phyloP scores from a whole-genome alignment of 1,284 basidiomycete species.

The Sphaerobolus stellatus region DNA sequence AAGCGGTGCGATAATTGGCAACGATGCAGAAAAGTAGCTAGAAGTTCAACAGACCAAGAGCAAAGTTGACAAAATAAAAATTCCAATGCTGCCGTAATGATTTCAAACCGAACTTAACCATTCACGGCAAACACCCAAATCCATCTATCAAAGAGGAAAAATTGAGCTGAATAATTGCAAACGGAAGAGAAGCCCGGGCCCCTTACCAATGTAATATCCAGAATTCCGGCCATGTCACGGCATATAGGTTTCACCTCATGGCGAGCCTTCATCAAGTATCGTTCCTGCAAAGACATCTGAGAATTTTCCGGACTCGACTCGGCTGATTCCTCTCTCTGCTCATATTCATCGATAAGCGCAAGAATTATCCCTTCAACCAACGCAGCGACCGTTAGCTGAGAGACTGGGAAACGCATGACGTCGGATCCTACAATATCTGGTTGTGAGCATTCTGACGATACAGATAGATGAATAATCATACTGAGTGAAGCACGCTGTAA shows the following conservation, averaged over 20 bases:
- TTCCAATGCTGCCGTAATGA: too few species aligned
- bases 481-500: constrained; percentile 48
- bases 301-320: constrained; percentile 5
- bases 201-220: not conserved
- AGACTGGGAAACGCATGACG: constrained; percentile 48
- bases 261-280: not conserved
- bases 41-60: too few species aligned
- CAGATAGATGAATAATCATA: constrained; percentile 21
- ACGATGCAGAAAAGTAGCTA: too few species aligned
- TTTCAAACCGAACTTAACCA: too few species aligned
- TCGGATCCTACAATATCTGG: constrained; percentile 42
- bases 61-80: too few species aligned
- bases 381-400: constrained; percentile 49
- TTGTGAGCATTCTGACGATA: constrained; percentile 7
- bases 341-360: constrained; percentile 37
- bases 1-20: too few species aligned
- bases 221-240: not conserved
- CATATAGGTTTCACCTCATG: not conserved
- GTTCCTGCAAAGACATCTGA: constrained; percentile 14
- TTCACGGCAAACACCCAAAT: constrained; percentile 1
- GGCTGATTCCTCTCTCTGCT: constrained; percentile 33
- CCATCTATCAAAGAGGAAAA: not conserved
- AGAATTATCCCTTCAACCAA: constrained; percentile 44
- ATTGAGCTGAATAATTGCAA: too few species aligned
- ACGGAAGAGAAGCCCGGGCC: too few species aligned